Evolutionary conservation across 129 eudicot genomes (phyloP).

Genomic region (Glebionis coronaria): DNA sequence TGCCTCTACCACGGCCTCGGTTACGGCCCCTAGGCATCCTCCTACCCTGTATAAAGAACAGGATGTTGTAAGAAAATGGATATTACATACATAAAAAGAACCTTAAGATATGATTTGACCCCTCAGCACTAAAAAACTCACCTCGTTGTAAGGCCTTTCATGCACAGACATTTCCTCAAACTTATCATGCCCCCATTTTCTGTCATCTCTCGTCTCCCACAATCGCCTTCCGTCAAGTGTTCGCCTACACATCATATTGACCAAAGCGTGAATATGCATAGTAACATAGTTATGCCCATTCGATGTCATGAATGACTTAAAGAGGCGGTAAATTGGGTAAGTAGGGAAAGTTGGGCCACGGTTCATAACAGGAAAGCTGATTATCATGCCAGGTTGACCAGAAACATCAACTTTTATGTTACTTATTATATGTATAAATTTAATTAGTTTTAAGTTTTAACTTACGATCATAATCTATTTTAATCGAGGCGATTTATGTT

Average conservation of each 20-base stretch:
- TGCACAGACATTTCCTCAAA: conserved; percentile 66
- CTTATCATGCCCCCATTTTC: conserved; percentile 94
- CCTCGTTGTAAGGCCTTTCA: conserved; percentile 60
- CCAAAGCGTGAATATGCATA: neutral
- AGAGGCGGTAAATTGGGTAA: neutral
- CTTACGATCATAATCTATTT: no score
- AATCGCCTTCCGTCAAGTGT: conserved; percentile 61
- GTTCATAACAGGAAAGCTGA: neutral
- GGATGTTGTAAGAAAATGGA: neutral
- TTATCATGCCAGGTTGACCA: neutral
- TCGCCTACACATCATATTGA: conserved; percentile 37
- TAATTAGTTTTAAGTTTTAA: no score
- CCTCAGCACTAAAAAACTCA: conserved; percentile 8
- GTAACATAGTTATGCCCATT: neutral
- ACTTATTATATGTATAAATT: no score
- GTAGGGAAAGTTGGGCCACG: neutral
- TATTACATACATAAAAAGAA: neutral
- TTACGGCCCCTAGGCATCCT: conserved; percentile 54
- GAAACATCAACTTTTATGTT: no score
- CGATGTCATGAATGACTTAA: neutral
- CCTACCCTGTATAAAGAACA: conserved; percentile 43
- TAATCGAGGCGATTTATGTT: neutral
- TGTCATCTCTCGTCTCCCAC: conserved; percentile 84
- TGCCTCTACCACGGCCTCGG: conserved; percentile 57
- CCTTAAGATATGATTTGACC: neutral